These are phyloP conservation scores for Xerocomus nothofagi DNA, from an alignment of 1,284 basidiomycete genomes.

Conservation along the genomic window DNA sequence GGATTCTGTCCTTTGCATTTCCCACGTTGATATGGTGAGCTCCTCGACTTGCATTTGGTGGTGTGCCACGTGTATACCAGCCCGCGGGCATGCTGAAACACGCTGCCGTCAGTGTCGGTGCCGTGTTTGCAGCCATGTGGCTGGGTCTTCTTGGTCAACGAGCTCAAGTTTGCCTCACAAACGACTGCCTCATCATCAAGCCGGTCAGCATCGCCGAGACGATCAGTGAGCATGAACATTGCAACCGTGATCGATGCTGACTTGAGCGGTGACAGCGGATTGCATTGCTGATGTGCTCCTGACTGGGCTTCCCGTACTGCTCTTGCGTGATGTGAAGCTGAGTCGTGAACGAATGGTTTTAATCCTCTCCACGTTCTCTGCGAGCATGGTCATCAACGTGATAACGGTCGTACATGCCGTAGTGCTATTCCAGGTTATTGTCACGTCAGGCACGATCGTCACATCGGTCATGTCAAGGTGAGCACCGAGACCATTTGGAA, in stretches of 20 bases:
- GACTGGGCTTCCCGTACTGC: constrained; percentile 11
- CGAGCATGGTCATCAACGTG: constrained; percentile 13
- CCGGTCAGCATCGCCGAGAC: constrained; percentile 11
- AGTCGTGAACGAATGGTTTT: constrained; percentile 3
- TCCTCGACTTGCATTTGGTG: background rate
- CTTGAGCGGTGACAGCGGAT: constrained; percentile 12
- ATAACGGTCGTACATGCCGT: constrained; percentile 1
- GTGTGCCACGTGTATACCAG: constrained; percentile 6
- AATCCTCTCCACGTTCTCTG: constrained; percentile 15
- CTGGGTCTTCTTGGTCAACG: constrained; percentile 7
- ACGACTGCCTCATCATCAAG: constrained; percentile 3
- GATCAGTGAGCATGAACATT: constrained; percentile 9
- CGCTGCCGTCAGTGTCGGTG: constrained; percentile 1
- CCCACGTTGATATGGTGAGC: constrained; percentile 16
- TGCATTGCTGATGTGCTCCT: constrained; percentile 12
- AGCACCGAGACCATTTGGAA: background rate
- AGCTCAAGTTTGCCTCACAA: constrained; percentile 1
- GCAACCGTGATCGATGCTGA: background rate
- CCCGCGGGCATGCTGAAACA: background rate
- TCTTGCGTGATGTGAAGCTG: constrained; percentile 12
- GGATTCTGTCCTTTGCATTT: constrained; percentile 14
- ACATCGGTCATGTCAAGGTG: constrained; percentile 16
- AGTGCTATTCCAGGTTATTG: background rate
- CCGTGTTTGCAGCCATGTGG: constrained; percentile 11
- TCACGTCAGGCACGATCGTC: constrained; percentile 6